Base-by-base conservation (phyloP, 2,329 filamentous ascomycete species). In the Fusarium dimerum region DNA sequence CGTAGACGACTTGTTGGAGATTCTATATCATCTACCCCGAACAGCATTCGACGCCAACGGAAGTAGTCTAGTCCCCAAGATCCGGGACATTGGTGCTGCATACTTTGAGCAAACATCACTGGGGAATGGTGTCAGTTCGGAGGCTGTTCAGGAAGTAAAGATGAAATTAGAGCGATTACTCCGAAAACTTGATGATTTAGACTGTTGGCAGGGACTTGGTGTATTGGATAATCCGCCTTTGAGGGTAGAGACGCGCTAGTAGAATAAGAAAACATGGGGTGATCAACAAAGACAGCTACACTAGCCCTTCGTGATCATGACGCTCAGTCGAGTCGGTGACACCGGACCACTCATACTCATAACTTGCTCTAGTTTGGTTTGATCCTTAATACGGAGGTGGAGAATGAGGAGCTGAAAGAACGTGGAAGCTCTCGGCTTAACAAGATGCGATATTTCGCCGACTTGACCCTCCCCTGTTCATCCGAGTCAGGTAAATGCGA, bases 1-100 rank as follows among this genome's bases (percentile, higher is more conserved):
- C 16, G 62, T 72, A 1, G 69, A 71, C 8, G 70, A 72, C 48
- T 45, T 73, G 3, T 50, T 73, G 2, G 71, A 73, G 45, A 69
- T 72, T 1, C 41, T 73, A 1, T 66, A 70, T 30, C 69, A 71
- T 20, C 63, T 72, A 11, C 68, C 69, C 11, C 58, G 61, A 6
- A 60, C 67, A 6, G 65, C 69, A 0, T 65, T 73, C 12, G 65
- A 73, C 49, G 66, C 68, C 6, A 71, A 71, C 45, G 69, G 69
- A 1, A 60, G 61, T 15, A 68, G 66, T 38, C 40, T 71, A 0
- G 65, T 72, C n/a, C 66, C 69, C n/a, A 73, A 73, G 54, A 64
- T 72, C 26, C 59, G 71, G 17, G 71, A 73, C 45, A 68, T 72
- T 45, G 70, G 70, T 2, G 65, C 67, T 5, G 70, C 68, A 1